Evolutionary conservation across 2,329 filamentous ascomycete genomes (phyloP).

Genomic region (Seiridium unicorne): DNA sequence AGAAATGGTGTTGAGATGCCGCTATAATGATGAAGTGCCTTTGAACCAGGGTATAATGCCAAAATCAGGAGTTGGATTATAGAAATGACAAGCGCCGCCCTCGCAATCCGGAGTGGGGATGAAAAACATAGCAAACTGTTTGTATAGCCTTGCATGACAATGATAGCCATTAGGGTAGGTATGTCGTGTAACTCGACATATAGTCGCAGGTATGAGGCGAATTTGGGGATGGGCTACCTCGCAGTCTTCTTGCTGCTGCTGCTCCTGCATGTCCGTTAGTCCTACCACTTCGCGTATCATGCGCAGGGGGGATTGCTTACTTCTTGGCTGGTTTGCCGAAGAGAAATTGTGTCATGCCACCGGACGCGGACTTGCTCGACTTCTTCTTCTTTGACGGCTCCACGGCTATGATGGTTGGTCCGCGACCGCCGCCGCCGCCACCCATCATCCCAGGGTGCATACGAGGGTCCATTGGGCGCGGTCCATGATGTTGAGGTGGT

Average conservation of each 20-base stretch:
- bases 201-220: not conserved
- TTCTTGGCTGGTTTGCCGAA: conserved; percentile 4
- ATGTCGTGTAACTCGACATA: not conserved
- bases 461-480: not conserved
- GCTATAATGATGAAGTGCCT: conserved; percentile 2
- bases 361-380: not conserved
- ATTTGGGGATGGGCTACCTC: not conserved
- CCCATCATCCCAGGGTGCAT: not conserved
- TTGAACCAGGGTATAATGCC: conserved; percentile 13
- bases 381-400: not conserved
- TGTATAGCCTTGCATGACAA: not conserved
- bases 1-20: not conserved
- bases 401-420: not conserved
- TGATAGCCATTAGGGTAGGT: not conserved
- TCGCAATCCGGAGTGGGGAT: not conserved
- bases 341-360: not conserved
- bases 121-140: not conserved
- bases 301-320: not conserved
- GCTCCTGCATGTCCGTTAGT: conserved; percentile 3
- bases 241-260: not conserved
- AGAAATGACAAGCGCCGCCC: not conserved
- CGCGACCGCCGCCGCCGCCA: too few relatives aligned
- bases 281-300: not conserved
- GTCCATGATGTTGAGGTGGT: not conserved
- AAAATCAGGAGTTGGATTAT: conserved; percentile 10